Evolutionary conservation across 768 basidiomycete species (phyloP), one percentile per base, ranked within the genome.

Genomic region (Russula brevipes): DNA sequence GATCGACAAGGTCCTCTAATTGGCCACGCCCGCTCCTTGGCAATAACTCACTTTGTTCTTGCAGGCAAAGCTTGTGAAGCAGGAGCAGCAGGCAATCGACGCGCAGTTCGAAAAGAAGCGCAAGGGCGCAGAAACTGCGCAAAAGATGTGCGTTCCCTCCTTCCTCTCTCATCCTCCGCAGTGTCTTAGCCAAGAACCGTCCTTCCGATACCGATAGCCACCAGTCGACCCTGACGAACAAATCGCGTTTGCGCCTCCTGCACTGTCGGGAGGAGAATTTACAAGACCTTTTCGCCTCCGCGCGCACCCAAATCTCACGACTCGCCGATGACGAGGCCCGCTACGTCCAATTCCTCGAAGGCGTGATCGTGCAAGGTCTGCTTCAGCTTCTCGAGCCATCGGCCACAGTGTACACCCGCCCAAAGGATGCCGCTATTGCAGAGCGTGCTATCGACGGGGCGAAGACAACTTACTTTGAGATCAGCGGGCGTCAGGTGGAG

Each of bases 1-100:
- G 19, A 98, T 99, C 68, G 97, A 99, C 75, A 99, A 99, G 84
- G 95, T 87, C 46, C 63, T 39, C 51, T 8, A 42, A 35, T 47
- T 54, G 12, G 39, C 39, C 24, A 10, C 49, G 1, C 41, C 54
- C 35, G 4, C 14, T 17, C 19, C 35, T 42, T 33, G n/a, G 50
- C 14, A 30, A 11, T 46, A 52, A 33, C 56, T 53, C 30, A 47
- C n/a, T 38, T 51, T 49, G 19, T 52, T 36, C 38, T 19, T 36
- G 16, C 71, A 98, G 95, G 96, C 95, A 54, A 97, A 93, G 76
- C 88, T 98, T 62, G 96, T 99, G 31, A 93, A 94, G 73, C 92
- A 95, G 74, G 96, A 99, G 75, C 88, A 94, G 64, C 87, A 91
- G 66, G 87, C 94, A 14, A 97, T 99, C 72, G 97, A 99, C 72